Conservation (phyloP, 139 green algal genomes). For the Asterochloris sp. region DNA sequence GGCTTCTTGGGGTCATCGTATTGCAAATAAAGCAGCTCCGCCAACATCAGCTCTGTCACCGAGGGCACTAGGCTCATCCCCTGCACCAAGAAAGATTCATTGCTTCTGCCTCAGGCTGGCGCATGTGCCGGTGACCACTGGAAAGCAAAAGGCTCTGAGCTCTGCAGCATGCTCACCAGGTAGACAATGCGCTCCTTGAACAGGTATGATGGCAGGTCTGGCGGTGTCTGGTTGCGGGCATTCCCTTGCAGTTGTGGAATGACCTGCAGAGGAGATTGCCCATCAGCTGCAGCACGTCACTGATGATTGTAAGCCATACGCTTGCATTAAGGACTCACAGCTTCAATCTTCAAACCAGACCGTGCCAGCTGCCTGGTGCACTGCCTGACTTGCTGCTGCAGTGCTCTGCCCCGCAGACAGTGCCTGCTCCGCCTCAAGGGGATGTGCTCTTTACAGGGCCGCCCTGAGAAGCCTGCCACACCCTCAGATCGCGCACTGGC, state of each 20-base stretch:
- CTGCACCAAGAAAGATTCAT: slow-evolving; percentile 28
- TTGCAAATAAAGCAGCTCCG: slow-evolving; percentile 90
- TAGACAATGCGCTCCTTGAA: slow-evolving; percentile 99
- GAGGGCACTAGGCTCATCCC: slow-evolving; percentile 88
- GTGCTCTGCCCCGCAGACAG: too few relatives aligned
- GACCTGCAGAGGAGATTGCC: slow-evolving; percentile 39
- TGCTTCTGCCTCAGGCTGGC: background rate
- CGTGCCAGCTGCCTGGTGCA: too few relatives aligned
- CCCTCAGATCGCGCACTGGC: too few relatives aligned
- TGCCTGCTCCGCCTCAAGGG: too few relatives aligned
- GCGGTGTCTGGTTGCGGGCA: slow-evolving; percentile 79
- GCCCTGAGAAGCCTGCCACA: too few relatives aligned
- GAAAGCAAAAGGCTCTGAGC: background rate
- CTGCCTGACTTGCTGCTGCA: too few relatives aligned
- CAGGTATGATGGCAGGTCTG: slow-evolving; percentile 95
- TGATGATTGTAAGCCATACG: too few relatives aligned
- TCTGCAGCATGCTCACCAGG: slow-evolving; percentile 59
- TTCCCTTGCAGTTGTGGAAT: slow-evolving; percentile 71
- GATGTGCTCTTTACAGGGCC: too few relatives aligned
- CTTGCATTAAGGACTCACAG: too few relatives aligned
- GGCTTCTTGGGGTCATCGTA: slow-evolving; percentile 74
- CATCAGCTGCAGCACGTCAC: too few relatives aligned
- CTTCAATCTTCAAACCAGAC: too few relatives aligned
- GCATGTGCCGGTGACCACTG: background rate
- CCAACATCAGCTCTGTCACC: slow-evolving; percentile 88